A percentile compares a stretch with the other conserved stretches of the same genome.
phyloP scores from a whole-genome alignment of 768 basidiomycete species.

The Suillus spraguei region DNA sequence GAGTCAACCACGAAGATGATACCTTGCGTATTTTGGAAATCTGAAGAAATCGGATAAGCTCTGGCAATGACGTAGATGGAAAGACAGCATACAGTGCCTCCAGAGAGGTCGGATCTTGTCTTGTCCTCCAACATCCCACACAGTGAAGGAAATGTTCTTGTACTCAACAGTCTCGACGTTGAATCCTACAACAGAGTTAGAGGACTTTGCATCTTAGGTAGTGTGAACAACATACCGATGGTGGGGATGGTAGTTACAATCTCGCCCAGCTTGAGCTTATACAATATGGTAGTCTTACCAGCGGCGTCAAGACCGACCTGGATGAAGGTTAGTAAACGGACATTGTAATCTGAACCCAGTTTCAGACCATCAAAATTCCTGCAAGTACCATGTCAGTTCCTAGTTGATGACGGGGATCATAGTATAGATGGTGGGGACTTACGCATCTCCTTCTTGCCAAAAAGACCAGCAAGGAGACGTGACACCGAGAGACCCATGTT shows the following conservation, averaged over 20 bases:
- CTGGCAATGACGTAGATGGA: constrained; percentile 13
- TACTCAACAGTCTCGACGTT: constrained; percentile 99
- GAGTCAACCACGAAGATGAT: constrained; percentile 99
- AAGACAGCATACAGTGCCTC: constrained; percentile 92
- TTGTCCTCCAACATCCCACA: constrained; percentile 99
- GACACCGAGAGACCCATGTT: constrained; percentile 83
- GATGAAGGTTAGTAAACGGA: constrained; percentile 12
- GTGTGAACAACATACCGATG: constrained; percentile 71
- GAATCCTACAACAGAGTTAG: constrained; percentile 69
- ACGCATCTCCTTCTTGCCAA: constrained; percentile 99
- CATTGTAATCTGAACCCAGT: constrained; percentile 24
- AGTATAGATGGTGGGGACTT: constrained; percentile 39
- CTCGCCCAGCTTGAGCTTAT: constrained; percentile 99
- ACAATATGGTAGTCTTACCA: constrained; percentile 97
- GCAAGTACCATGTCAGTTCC: constrained; percentile 26
- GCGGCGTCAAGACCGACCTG: constrained; percentile 99
- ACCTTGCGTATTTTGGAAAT: constrained; percentile 99
- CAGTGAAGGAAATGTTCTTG: constrained; percentile 99
- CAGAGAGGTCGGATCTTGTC: constrained; percentile 99
- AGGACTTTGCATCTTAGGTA: constrained; percentile 9
- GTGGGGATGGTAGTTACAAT: constrained; percentile 99
- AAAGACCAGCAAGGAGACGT: constrained; percentile 76
- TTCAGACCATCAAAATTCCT: constrained; percentile 94
- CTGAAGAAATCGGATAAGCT: constrained; percentile 44
- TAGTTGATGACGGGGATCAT: constrained; percentile 26